phyloP scores from a whole-genome alignment of 2,329 filamentous ascomycete genomes.

The Fusarium proliferatum region DNA sequence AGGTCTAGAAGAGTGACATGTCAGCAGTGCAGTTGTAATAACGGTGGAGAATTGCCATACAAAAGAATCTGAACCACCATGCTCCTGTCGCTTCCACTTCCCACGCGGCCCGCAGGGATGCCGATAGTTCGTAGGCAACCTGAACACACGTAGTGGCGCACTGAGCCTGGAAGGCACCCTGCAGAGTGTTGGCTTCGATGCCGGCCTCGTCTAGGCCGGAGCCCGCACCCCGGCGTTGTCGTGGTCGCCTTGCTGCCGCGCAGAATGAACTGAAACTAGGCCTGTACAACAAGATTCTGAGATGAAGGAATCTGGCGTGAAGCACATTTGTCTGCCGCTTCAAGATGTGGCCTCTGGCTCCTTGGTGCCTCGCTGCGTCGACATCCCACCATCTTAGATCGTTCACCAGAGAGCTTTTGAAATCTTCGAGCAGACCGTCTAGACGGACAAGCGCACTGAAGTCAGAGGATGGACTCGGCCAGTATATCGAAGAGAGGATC shows the following conservation, averaged over 20 bases:
- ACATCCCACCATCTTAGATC: background rate
- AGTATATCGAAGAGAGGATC: background rate
- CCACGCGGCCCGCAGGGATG: background rate
- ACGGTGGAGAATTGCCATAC: background rate
- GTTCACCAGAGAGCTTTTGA: rapidly evolving
- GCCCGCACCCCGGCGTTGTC: rapidly evolving
- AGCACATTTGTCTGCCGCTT: background rate
- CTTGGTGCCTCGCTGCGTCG: background rate
- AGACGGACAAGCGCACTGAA: background rate
- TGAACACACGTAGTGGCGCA: background rate
- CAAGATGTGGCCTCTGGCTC: rapidly evolving
- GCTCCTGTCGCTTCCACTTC: background rate
- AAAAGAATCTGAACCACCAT: conserved; percentile 6
- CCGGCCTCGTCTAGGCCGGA: rapidly evolving
- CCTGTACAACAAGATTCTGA: background rate
- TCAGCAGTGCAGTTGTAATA: background rate
- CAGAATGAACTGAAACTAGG: conserved; percentile 1
- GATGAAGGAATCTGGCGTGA: background rate
- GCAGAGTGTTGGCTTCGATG: rapidly evolving
- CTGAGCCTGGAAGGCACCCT: background rate
- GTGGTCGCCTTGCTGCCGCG: background rate
- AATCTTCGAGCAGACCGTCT: background rate
- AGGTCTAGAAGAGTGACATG: background rate
- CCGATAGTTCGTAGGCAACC: background rate
- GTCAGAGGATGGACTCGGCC: background rate